Percentiles rank a stretch among this genome's conserved stretches.
phyloP scores from a whole-genome alignment of 768 basidiomycete genomes.

The Russula dissimulans region DNA sequence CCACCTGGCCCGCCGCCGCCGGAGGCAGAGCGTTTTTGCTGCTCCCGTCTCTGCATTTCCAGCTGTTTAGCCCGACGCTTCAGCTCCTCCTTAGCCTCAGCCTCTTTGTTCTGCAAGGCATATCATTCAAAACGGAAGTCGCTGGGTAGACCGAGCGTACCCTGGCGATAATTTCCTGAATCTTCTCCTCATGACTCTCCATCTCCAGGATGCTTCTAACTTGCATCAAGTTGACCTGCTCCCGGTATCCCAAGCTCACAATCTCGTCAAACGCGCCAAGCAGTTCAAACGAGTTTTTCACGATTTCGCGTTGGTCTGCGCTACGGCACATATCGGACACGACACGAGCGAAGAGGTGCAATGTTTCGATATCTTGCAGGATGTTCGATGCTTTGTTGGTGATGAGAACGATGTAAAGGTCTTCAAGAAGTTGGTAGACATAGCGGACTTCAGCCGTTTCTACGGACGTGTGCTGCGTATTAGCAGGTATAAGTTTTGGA shows the following conservation, averaged over 20 bases:
- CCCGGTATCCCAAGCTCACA: conserved; percentile 80
- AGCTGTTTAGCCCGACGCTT: conserved; percentile 96
- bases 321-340: conserved; percentile 86
- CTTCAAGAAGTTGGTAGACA: conserved; percentile 93
- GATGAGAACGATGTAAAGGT: conserved; percentile 93
- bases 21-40: conserved; percentile 64
- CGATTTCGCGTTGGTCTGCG: conserved; percentile 83
- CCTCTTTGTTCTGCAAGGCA: conserved; percentile 80
- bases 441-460: conserved; percentile 93
- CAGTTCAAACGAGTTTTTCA: conserved; percentile 86
- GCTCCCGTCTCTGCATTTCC: conserved; percentile 94
- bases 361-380: conserved; percentile 93
- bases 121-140: not conserved
- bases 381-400: conserved; percentile 99
- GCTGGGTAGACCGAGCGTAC: conserved; percentile 35
- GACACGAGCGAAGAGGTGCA: conserved; percentile 88
- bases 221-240: conserved; percentile 70
- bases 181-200: conserved; percentile 90
- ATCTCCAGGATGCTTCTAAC: conserved; percentile 74
- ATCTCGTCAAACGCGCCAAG: conserved; percentile 96
- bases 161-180: conserved; percentile 95
- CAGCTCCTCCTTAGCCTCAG: conserved; percentile 97
- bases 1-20: conserved; percentile 35
- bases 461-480: conserved; percentile 93
- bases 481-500: conserved; percentile 92